Evolutionary conservation across 345 rosid species (phyloP), one percentile per base, ranked within the genome.

Genomic region (Pseudoturritis turrita): DNA sequence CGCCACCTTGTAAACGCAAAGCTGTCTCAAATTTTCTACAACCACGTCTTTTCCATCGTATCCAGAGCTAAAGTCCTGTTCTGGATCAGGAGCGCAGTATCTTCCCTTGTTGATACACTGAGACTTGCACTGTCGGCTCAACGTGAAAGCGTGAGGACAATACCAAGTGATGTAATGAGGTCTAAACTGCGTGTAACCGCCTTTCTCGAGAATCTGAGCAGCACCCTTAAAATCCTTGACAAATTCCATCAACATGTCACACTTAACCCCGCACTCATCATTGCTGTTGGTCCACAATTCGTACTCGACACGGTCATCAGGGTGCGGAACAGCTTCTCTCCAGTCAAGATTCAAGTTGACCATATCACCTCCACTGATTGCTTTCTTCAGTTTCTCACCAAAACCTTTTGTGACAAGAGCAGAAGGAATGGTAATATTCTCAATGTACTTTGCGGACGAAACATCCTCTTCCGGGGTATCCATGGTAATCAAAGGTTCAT

Each of bases 251-350:
- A 88, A 64, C 92, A 88, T 83, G 47, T 89, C 92, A 74, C 98
- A 92, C 67, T 92, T 92, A 19, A 85, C 86, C 41, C 95, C 98
- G 55, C 98, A 92, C 66, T 88, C 95, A 47, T 89, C 98, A 22
- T 92, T 92, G 81, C 98, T 92, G 73, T 85, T 92, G 70, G 98
- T 88, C 98, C 96, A 92, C 52, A 92, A 57, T 64, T 92, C 88
- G 50, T 92, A 92, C 79, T 89, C 96, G 57, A 92, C 98, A 18
- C 96, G 95, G 60, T 88, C 92, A 78, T 92, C 98, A 17, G 98
- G 98, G 79, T 92, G 96, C 1, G 98, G 96, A 65, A 92, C 96
- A 18, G 95, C 94, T 83, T 92, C 98, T 75, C 97, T 83, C 99
- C 99, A 95, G 70, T 95, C 99, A 69, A 95, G 99, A 35, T 91